A percentile compares a stretch with the other conserved stretches of the same genome.
phyloP scores from a whole-genome alignment of 306 rosid genomes.

The Medicago arabica region DNA sequence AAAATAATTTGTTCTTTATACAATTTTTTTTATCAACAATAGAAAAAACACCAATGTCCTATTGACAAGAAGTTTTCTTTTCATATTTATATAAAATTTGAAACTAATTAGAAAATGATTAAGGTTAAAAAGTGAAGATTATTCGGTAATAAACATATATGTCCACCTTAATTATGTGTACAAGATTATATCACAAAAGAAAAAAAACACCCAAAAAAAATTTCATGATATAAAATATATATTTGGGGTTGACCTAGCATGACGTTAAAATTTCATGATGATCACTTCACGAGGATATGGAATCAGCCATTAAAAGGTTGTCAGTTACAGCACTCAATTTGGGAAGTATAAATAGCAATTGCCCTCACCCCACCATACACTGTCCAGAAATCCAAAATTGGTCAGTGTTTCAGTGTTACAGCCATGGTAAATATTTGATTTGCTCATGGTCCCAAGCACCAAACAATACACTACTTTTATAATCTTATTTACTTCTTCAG shows the following conservation, averaged over 20 bases:
- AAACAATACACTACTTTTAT: neutral
- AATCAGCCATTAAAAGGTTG: constrained; percentile 46
- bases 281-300: constrained; percentile 56
- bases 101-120: too few relatives aligned
- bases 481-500: neutral
- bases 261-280: constrained; percentile 57
- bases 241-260: constrained; percentile 47
- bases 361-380: constrained; percentile 12
- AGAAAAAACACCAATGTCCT: too few relatives aligned
- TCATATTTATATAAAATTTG: too few relatives aligned
- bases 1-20: too few relatives aligned
- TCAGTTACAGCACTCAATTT: constrained; percentile 54
- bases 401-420: constrained; percentile 38
- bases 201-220: neutral
- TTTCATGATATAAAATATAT: too few relatives aligned
- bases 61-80: too few relatives aligned
- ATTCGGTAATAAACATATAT: too few relatives aligned
- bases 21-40: too few relatives aligned
- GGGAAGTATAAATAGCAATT: constrained; percentile 49
- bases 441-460: constrained; percentile 41
- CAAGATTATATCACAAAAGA: too few relatives aligned
- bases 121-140: too few relatives aligned
- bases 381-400: constrained; percentile 45
- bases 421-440: constrained; percentile 42
- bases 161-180: too few relatives aligned